Base-by-base conservation (phyloP, 192 early-diverging fungal species). In the Entrophospora sp. region DNA sequence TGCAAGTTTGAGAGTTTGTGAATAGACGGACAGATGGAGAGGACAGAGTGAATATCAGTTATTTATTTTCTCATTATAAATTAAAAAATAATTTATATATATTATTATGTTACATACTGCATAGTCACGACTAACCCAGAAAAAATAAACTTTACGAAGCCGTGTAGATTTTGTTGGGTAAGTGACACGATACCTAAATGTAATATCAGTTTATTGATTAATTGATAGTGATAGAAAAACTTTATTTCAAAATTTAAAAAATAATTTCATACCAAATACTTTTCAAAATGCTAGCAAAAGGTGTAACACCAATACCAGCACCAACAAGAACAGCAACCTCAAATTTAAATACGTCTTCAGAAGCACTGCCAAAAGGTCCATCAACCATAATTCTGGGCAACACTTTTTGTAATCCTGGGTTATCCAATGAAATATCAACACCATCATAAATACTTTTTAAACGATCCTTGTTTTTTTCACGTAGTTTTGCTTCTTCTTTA, bases 111-210 rank as follows among this genome's bases (percentile, higher is more conserved):
- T n/a, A n/a, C 24, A 24, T 57, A 57, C 53, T 24, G 69, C 67
- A 42, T 75, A 82, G 69, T 92, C 90, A 31, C 90, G 83, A 66
- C 79, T 83, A 9, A 86, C 71, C 90, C 90, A 92, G 70, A 90
- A 81, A 59, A 92, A 81, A 67, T 87, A 89, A 10, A 87, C 83
- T 67, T 88, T 92, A 25, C 73, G 75, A 30, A 81, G 66, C 9
- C 72, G 71, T 36, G 75, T 71, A 51, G 68, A 65, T 22, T 83
- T 83, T 27, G 78, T 81, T 12, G 71, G 68, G 49, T 83, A 77
- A 34, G 76, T 79, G 75, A 77, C 77, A 67, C 80, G 78, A 70
- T 83, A 87, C 53, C 53, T 57, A 32, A 5, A 25, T 9, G 7
- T 9, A 40, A 40, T 9, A 40, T 9, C 7, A 9, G 38, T 9